These are phyloP conservation scores for Nicotiana tomentosiformis DNA, from an alignment of 257 asterid species.

Conservation along the genomic window DNA sequence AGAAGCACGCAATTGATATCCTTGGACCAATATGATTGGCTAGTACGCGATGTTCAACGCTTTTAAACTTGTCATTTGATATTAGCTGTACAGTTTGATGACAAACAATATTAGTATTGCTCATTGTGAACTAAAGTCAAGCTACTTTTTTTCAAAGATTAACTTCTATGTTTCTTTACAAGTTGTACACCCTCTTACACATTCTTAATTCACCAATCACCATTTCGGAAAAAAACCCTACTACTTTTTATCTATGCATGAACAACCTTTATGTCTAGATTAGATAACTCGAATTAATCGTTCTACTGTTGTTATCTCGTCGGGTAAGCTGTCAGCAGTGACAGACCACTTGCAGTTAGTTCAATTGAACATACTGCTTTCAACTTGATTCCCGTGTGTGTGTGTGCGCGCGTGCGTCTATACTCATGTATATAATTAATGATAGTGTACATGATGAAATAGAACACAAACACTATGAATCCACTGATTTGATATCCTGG, in stretches of 20 bases:
- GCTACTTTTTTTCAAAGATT: neutral
- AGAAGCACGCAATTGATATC: slow-evolving; percentile 60
- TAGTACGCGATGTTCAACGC: slow-evolving; percentile 40
- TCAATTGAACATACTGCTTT: neutral
- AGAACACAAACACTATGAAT: neutral
- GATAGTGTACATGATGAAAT: neutral
- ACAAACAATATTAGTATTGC: neutral
- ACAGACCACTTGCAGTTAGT: neutral
- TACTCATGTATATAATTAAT: neutral
- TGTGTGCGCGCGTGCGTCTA: neutral
- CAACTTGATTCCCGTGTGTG: neutral
- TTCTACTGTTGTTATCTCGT: neutral
- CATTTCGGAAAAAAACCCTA: neutral
- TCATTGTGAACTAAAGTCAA: neutral
- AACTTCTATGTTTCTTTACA: neutral
- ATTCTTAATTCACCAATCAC: neutral
- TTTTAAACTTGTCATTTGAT: slow-evolving; percentile 8
- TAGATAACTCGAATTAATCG: neutral
- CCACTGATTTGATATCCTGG: neutral
- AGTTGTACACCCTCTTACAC: neutral
- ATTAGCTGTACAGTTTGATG: neutral
- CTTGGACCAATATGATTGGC: slow-evolving; percentile 56
- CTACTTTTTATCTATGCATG: neutral
- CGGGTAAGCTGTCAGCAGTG: neutral
- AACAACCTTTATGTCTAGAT: neutral